These are phyloP conservation scores for Vigna reflexopilosa DNA, from an alignment of 306 rosid genomes.

Conservation along the genomic window DNA sequence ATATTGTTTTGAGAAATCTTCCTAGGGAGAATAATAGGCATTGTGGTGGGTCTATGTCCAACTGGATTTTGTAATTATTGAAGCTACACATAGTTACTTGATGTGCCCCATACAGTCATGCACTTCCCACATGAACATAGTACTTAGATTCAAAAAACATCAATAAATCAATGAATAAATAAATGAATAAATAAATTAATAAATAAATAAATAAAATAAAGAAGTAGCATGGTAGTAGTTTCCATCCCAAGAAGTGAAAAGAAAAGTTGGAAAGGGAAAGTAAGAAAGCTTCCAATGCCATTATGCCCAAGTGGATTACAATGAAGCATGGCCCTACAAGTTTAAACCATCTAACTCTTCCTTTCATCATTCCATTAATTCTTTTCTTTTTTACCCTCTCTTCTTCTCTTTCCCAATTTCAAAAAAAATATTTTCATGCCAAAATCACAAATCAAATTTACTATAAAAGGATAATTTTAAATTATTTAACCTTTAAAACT, in stretches of 20 bases:
- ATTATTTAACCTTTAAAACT: too few relatives aligned
- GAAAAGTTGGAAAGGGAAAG: slow-evolving; percentile 41
- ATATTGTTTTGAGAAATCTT: slow-evolving; percentile 53
- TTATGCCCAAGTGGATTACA: slow-evolving; percentile 52
- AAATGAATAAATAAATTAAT: not conserved
- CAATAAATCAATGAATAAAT: not conserved
- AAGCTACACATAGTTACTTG: slow-evolving; percentile 50
- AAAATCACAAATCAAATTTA: too few relatives aligned
- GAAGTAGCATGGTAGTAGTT: slow-evolving; percentile 18
- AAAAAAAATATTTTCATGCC: too few relatives aligned
- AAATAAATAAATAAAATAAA: not conserved
- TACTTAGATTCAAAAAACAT: slow-evolving; percentile 37
- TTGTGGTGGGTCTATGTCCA: slow-evolving; percentile 61
- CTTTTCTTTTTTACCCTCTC: slow-evolving; percentile 25
- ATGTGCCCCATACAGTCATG: slow-evolving; percentile 49
- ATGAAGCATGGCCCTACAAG: slow-evolving; percentile 57
- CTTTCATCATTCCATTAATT: slow-evolving; percentile 31
- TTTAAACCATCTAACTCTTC: slow-evolving; percentile 34
- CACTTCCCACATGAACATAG: slow-evolving; percentile 46
- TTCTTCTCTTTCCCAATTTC: not conserved
- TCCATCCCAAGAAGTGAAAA: slow-evolving; percentile 28
- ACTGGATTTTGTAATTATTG: slow-evolving; percentile 58
- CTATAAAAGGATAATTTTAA: too few relatives aligned
- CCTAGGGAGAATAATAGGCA: slow-evolving; percentile 59
- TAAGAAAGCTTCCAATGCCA: slow-evolving; percentile 45